These are phyloP conservation scores for Tulasnella sp. DNA, from an alignment of 768 basidiomycete species.

Conservation along the genomic window DNA sequence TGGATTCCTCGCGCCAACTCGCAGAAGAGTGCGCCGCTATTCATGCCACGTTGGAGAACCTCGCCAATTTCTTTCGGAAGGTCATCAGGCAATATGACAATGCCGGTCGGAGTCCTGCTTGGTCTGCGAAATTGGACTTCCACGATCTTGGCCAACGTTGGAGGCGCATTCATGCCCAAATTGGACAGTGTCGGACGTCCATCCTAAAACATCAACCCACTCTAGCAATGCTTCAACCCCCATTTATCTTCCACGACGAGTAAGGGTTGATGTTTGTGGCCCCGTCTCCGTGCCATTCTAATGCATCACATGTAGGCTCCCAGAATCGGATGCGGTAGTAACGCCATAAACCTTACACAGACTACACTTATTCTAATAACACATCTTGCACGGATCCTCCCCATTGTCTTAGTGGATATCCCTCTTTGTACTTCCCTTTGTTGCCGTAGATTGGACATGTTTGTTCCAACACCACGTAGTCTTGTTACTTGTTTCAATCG, in stretches of 20 bases:
- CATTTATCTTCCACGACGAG: neutral
- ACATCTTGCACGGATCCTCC: too few relatives aligned
- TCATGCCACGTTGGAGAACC: neutral
- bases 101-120: neutral
- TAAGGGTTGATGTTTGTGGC: neutral
- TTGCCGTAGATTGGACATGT: neutral
- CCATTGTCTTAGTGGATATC: too few relatives aligned
- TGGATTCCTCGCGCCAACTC: neutral
- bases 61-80: neutral
- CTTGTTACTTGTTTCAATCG: conserved; percentile 7
- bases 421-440: too few relatives aligned
- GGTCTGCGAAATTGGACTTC: neutral
- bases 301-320: neutral
- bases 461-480: conserved; percentile 22
- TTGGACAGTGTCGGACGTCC: neutral
- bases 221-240: neutral
- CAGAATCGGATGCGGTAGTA: neutral
- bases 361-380: neutral
- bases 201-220: neutral
- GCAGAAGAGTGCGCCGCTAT: neutral
- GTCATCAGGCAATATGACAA: neutral
- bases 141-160: neutral
- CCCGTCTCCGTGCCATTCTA: neutral
- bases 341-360: neutral
- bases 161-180: neutral